Evolutionary conservation across 768 basidiomycete genomes (phyloP).

Genomic region (Scleroderma bovista): DNA sequence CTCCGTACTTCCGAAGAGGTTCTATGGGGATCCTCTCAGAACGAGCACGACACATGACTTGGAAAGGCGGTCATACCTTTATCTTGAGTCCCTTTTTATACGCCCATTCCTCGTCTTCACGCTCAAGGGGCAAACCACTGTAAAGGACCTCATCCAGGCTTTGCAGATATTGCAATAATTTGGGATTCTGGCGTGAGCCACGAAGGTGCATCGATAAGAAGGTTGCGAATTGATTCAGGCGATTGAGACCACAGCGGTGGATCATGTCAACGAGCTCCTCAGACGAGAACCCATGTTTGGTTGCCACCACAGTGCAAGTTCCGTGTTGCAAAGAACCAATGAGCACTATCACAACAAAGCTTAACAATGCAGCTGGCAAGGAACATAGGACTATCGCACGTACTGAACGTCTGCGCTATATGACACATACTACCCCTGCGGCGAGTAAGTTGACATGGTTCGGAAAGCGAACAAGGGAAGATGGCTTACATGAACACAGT

Average conservation of each 20-base stretch:
- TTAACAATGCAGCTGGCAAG: conserved; percentile 16
- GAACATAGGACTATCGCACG: conserved; percentile 31
- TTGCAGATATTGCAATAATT: conserved; percentile 51
- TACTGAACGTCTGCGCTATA: conserved; percentile 72
- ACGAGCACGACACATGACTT: conserved; percentile 9
- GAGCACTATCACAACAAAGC: conserved; percentile 45
- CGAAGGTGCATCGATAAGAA: conserved; percentile 64
- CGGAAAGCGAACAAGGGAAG: conserved; percentile 13
- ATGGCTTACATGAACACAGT: conserved; percentile 63
- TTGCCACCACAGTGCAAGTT: conserved; percentile 68
- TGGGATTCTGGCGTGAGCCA: conserved; percentile 52
- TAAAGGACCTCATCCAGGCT: conserved; percentile 60
- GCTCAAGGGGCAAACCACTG: conserved; percentile 56
- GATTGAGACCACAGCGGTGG: conserved; percentile 58
- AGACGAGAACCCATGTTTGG: conserved; percentile 56
- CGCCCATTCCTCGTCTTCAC: conserved; percentile 71
- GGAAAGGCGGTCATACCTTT: conserved; percentile 40
- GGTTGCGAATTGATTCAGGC: conserved; percentile 68
- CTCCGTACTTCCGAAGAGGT: conserved; percentile 80
- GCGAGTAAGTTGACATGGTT: conserved; percentile 22
- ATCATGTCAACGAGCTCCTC: conserved; percentile 73
- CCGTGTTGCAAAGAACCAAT: conserved; percentile 69
- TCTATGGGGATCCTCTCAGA: conserved; percentile 37
- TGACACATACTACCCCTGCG: conserved; percentile 80
- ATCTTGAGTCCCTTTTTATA: conserved; percentile 57